Evolutionary conservation across 805 yeast genomes (phyloP).

Genomic region (Nakazawaea laoshanensis): DNA sequence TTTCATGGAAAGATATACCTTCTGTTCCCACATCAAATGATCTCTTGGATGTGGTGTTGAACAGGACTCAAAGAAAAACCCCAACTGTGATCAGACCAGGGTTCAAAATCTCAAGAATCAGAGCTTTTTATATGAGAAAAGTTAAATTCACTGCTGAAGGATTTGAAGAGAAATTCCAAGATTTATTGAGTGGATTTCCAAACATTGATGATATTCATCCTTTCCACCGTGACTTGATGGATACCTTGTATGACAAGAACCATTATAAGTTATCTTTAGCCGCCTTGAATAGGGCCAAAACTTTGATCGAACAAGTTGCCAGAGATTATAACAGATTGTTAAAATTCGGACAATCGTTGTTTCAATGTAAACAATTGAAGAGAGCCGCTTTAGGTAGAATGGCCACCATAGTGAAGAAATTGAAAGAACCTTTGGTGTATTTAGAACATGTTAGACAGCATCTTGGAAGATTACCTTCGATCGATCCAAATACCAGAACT

Average conservation of each 20-base stretch:
- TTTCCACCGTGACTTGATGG: constrained; percentile 96
- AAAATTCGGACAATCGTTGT: constrained; percentile 95
- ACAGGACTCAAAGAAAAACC: constrained; percentile 97
- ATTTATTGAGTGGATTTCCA: constrained; percentile 83
- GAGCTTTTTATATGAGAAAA: constrained; percentile 97
- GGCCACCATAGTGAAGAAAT: constrained; percentile 95
- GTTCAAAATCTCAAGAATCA: constrained; percentile 89
- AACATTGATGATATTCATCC: constrained; percentile 97
- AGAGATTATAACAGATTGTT: constrained; percentile 91
- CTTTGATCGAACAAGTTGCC: constrained; percentile 90
- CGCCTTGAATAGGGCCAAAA: constrained; percentile 87
- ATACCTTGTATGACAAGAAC: constrained; percentile 94
- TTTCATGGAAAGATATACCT: constrained; percentile 97
- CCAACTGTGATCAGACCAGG: constrained; percentile 99
- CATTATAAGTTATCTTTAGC: constrained; percentile 97
- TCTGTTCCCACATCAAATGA: constrained; percentile 89
- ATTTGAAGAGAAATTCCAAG: constrained; percentile 85
- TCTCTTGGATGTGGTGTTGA: constrained; percentile 90
- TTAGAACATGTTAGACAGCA: constrained; percentile 99
- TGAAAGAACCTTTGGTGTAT: constrained; percentile 88
- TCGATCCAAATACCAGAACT: constrained; percentile 98
- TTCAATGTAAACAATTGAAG: constrained; percentile 97
- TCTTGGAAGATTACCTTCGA: constrained; percentile 94
- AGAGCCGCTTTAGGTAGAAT: constrained; percentile 99
- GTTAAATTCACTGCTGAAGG: constrained; percentile 96